phyloP scores from a whole-genome alignment of 2,329 filamentous ascomycete species.

The Colletotrichum plurivorum region DNA sequence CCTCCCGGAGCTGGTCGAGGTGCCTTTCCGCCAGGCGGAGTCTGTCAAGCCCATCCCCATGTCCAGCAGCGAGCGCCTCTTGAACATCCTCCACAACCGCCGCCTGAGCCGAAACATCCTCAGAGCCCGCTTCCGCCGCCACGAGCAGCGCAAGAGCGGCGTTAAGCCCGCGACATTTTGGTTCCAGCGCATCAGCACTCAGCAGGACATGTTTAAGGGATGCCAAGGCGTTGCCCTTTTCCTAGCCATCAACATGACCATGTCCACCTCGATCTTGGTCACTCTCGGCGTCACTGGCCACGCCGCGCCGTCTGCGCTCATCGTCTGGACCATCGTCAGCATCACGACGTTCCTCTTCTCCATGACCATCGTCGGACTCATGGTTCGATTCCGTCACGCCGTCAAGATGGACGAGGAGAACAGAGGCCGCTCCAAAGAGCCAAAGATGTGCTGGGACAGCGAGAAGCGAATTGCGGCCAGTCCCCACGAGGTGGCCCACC shows the following conservation, averaged over 20 bases:
- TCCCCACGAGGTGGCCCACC: constrained; percentile 21
- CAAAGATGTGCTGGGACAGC: background rate
- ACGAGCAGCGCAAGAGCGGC: background rate
- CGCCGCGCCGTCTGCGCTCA: background rate
- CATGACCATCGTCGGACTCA: background rate
- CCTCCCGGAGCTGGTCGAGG: constrained; percentile 23
- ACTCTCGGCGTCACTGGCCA: background rate
- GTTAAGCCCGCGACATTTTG: constrained; percentile 16
- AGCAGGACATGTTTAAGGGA: constrained; percentile 17
- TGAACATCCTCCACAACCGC: background rate
- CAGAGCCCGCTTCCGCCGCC: background rate
- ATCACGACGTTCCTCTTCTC: constrained; percentile 17
- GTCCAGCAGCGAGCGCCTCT: background rate
- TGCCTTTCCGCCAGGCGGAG: background rate
- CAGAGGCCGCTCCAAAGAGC: background rate
- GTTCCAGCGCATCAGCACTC: constrained; percentile 27
- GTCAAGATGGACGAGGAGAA: constrained; percentile 29
- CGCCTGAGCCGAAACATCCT: constrained; percentile 2
- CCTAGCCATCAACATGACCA: constrained; percentile 8
- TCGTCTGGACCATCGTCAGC: constrained; percentile 30
- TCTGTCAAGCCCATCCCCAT: background rate
- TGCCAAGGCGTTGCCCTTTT: constrained; percentile 15
- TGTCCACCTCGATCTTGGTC: constrained; percentile 8
- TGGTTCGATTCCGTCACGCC: constrained; percentile 23
- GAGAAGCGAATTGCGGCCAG: constrained; percentile 21